These are phyloP conservation scores for Malbranchea cinnamomea DNA, from an alignment of 2,329 filamentous ascomycete genomes.

Conservation along the genomic window DNA sequence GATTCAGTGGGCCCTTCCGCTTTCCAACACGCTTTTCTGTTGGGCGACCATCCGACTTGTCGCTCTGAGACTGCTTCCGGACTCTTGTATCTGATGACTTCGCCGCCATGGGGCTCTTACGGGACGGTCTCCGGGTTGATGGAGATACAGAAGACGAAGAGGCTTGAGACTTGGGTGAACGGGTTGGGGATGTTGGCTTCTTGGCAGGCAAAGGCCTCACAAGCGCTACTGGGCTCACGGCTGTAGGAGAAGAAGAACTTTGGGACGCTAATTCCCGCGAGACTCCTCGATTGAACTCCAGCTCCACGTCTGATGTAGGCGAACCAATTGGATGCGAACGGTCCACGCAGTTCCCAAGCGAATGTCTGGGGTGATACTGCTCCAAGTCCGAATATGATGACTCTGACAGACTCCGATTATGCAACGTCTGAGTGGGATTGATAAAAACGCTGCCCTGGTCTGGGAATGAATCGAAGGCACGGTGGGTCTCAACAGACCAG, in stretches of 20 bases:
- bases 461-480: conserved; percentile 53
- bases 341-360: conserved; percentile 69
- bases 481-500: conserved; percentile 70
- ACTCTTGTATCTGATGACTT: conserved; percentile 77
- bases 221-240: conserved; percentile 52
- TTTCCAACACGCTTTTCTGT: conserved; percentile 87
- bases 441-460: conserved; percentile 57
- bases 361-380: conserved; percentile 44
- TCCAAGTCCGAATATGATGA: conserved; percentile 62
- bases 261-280: conserved; percentile 29
- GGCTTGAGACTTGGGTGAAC: conserved; percentile 46
- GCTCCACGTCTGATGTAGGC: conserved; percentile 61
- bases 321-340: conserved; percentile 69
- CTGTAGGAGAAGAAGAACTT: conserved; percentile 29
- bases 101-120: conserved; percentile 60
- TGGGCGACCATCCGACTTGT: conserved; percentile 70
- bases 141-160: conserved; percentile 47
- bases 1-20: conserved; percentile 74
- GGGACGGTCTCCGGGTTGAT: conserved; percentile 47
- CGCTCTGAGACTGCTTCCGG: conserved; percentile 55
- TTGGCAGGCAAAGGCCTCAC: conserved; percentile 48
- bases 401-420: conserved; percentile 74
- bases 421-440: conserved; percentile 81
- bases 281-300: conserved; percentile 37
- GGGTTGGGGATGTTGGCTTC: conserved; percentile 38